phyloP scores from a whole-genome alignment of 2,329 filamentous ascomycete species.

The Paecilomyces formosus region DNA sequence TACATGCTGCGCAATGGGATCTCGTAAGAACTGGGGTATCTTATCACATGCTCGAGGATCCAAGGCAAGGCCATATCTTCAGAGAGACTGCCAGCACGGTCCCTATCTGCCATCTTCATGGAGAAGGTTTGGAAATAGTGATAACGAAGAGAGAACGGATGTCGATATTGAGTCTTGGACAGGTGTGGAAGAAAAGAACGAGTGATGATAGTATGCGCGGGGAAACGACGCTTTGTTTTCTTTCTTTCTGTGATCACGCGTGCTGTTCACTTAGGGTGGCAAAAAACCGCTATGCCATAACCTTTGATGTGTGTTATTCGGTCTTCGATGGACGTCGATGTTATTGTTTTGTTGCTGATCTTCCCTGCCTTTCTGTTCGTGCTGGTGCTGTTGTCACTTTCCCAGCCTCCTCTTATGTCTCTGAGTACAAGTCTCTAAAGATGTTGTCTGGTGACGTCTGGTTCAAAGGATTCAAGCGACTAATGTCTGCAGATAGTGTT shows the following conservation, averaged over 20 bases:
- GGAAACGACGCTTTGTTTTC: not conserved
- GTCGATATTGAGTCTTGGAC: not conserved
- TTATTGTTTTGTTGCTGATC: not conserved
- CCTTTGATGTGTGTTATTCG: not conserved
- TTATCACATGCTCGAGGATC: conserved; percentile 54
- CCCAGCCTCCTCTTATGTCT: not conserved
- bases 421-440: not conserved
- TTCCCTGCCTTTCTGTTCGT: not conserved
- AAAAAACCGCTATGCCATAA: not conserved
- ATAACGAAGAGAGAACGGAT: not conserved
- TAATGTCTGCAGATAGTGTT: not conserved
- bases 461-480: not conserved
- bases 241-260: not conserved
- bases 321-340: not conserved
- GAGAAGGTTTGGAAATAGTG: not conserved
- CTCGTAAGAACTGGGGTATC: conserved; percentile 57
- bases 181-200: not conserved
- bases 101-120: conserved; percentile 10
- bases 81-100: conserved; percentile 15
- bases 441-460: not conserved
- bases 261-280: not conserved
- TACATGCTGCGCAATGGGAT: conserved; percentile 63
- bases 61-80: conserved; percentile 40
- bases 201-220: not conserved
- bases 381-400: not conserved